Conservation (phyloP, 2,329 filamentous ascomycete genomes). For the Arthrobotrys sinensis region DNA sequence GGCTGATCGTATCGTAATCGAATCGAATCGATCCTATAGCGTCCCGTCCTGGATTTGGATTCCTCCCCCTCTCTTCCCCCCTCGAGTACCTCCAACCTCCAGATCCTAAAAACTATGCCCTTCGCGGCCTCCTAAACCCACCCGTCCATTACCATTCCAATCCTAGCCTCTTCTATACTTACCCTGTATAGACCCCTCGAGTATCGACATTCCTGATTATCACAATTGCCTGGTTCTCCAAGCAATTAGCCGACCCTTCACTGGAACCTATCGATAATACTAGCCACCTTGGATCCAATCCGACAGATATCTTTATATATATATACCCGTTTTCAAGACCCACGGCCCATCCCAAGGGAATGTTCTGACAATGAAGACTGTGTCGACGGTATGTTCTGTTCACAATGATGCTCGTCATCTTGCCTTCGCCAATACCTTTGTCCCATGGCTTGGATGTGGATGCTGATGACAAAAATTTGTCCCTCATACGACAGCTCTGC, state of each 20-base stretch:
- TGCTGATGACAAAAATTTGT: slow-evolving; percentile 55
- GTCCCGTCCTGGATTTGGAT: not conserved
- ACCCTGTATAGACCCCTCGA: slow-evolving; percentile 40
- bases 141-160: slow-evolving; percentile 37
- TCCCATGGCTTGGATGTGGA: slow-evolving; percentile 45
- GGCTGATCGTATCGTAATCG: slow-evolving; percentile 12
- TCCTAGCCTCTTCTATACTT: slow-evolving; percentile 46
- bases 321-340: slow-evolving; percentile 51
- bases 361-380: slow-evolving; percentile 64
- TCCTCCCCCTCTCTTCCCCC: not conserved
- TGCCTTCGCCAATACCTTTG: slow-evolving; percentile 44
- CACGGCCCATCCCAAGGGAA: slow-evolving; percentile 58
- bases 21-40: not conserved
- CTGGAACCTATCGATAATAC: slow-evolving; percentile 40
- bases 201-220: slow-evolving; percentile 59
- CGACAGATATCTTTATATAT: slow-evolving; percentile 40
- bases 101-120: slow-evolving; percentile 56
- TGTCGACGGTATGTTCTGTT: slow-evolving; percentile 63
- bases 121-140: slow-evolving; percentile 56
- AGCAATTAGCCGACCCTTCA: slow-evolving; percentile 56
- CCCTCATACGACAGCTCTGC: slow-evolving; percentile 63
- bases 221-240: slow-evolving; percentile 47
- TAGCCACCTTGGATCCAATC: slow-evolving; percentile 36
- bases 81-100: slow-evolving; percentile 41
- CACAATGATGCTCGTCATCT: slow-evolving; percentile 55